A percentile compares a stretch with the other conserved stretches of the same genome.
Evolutionary conservation across 1,139 yeast genomes (phyloP).

Genomic region (Pichia sp.): DNA sequence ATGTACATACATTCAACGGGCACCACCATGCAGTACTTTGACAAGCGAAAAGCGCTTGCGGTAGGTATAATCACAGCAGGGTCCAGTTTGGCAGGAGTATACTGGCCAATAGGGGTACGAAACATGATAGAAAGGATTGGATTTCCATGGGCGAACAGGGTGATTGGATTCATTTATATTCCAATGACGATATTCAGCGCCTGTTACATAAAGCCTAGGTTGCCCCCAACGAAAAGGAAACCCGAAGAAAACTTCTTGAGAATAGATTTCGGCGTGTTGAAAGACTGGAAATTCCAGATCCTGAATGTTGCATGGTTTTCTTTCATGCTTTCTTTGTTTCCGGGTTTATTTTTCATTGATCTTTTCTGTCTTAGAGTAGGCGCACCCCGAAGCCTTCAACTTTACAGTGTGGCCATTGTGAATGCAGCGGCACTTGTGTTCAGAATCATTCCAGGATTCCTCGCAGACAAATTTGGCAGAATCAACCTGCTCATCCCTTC

Average conservation of each 20-base stretch:
- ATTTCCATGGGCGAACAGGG: slow-evolving; percentile 47
- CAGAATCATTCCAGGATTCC: slow-evolving; percentile 44
- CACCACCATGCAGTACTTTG: slow-evolving; percentile 52
- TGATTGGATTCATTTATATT: slow-evolving; percentile 41
- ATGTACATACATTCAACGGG: slow-evolving; percentile 42
- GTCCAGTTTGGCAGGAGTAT: slow-evolving; percentile 60
- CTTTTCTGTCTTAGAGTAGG: slow-evolving; percentile 27
- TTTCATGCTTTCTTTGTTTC: slow-evolving; percentile 19
- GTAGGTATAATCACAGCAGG: slow-evolving; percentile 57
- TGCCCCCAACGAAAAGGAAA: slow-evolving; percentile 24
- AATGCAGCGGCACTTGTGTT: slow-evolving; percentile 41
- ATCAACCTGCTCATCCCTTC: slow-evolving; percentile 39
- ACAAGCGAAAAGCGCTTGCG: slow-evolving; percentile 48
- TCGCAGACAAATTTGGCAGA: slow-evolving; percentile 46
- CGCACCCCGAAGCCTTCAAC: slow-evolving; percentile 24
- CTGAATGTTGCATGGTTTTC: slow-evolving; percentile 28
- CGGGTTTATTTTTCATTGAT: slow-evolving; percentile 14
- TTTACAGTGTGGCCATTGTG: slow-evolving; percentile 44
- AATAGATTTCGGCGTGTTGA: slow-evolving; percentile 29
- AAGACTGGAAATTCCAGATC: slow-evolving; percentile 34
- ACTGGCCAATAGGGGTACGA: slow-evolving; percentile 44
- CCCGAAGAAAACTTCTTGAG: slow-evolving; percentile 30
- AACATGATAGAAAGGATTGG: slow-evolving; percentile 40
- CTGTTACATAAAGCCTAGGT: slow-evolving; percentile 31
- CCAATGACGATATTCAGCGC: slow-evolving; percentile 37